Conservation (phyloP, 1,139 yeast species). For the Schwanniomyces etchellsii region DNA sequence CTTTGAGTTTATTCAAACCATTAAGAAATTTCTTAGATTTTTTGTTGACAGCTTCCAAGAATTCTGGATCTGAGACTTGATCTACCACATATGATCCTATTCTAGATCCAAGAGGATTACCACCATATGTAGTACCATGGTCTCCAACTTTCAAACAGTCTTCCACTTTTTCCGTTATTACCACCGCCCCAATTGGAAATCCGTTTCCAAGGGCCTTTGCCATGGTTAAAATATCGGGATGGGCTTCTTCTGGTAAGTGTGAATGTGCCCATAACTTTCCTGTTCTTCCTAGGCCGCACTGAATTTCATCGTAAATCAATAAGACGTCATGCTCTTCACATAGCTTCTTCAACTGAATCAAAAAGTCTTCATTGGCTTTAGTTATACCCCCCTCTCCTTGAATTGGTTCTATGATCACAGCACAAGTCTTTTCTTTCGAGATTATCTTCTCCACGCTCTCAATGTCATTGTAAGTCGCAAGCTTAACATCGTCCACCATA, state of each 20-base stretch:
- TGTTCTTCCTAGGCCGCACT: slow-evolving; percentile 92
- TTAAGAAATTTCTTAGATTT: slow-evolving; percentile 52
- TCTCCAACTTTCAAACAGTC: slow-evolving; percentile 76
- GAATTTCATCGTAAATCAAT: slow-evolving; percentile 91
- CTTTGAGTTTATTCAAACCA: slow-evolving; percentile 47
- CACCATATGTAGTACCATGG: slow-evolving; percentile 98
- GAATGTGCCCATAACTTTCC: slow-evolving; percentile 94
- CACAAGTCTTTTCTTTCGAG: slow-evolving; percentile 70
- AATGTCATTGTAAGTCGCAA: slow-evolving; percentile 57
- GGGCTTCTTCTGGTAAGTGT: slow-evolving; percentile 65
- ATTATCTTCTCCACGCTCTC: slow-evolving; percentile 54
- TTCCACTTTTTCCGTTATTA: slow-evolving; percentile 78
- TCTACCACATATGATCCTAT: slow-evolving; percentile 73
- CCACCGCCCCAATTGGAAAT: slow-evolving; percentile 94
- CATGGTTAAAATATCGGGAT: slow-evolving; percentile 89
- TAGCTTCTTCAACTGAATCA: slow-evolving; percentile 57
- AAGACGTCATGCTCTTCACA: slow-evolving; percentile 70
- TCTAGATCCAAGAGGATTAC: slow-evolving; percentile 87
- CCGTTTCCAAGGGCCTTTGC: slow-evolving; percentile 98
- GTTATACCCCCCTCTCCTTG: slow-evolving; percentile 98
- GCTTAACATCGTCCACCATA: slow-evolving; percentile 75
- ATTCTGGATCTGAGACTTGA: slow-evolving; percentile 54
- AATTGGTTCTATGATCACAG: slow-evolving; percentile 90
- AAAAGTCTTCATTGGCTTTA: slow-evolving; percentile 57
- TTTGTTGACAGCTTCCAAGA: slow-evolving; percentile 52